Conservation (phyloP, 2,329 filamentous ascomycete species). For the Cytospora paraplurivora region DNA sequence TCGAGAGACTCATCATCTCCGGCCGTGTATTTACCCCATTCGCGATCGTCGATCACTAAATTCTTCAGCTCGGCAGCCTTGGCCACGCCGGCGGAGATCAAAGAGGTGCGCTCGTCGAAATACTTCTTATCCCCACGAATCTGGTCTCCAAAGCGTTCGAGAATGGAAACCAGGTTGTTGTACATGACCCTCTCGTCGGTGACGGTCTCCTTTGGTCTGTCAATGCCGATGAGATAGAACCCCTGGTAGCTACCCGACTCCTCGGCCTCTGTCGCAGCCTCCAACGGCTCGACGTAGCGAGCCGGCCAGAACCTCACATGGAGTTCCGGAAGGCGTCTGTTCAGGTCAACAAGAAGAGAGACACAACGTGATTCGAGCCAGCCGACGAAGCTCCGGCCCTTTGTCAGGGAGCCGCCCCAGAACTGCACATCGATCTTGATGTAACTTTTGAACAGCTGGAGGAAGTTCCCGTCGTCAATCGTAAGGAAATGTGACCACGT, state of each 20-base stretch:
- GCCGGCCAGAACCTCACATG: slow-evolving; percentile 64
- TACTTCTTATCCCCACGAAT: slow-evolving; percentile 50
- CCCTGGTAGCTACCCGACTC: slow-evolving; percentile 55
- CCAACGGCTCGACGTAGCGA: slow-evolving; percentile 50
- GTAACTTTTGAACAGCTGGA: slow-evolving; percentile 55
- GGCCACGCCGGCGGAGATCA: slow-evolving; percentile 49
- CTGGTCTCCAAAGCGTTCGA: slow-evolving; percentile 52
- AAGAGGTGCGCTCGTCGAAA: slow-evolving; percentile 51
- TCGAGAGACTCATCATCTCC: slow-evolving; percentile 46
- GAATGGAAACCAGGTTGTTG: slow-evolving; percentile 45
- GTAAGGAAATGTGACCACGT: slow-evolving; percentile 49
- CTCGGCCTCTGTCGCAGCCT: slow-evolving; percentile 35
- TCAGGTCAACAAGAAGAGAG: slow-evolving; percentile 60
- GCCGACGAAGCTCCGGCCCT: slow-evolving; percentile 58
- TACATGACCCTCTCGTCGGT: slow-evolving; percentile 45
- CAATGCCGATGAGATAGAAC: slow-evolving; percentile 63
- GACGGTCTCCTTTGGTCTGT: slow-evolving; percentile 35
- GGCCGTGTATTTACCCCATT: slow-evolving; percentile 51
- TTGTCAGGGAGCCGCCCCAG: slow-evolving; percentile 61
- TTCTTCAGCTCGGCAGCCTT: slow-evolving; percentile 43
- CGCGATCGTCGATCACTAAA: slow-evolving; percentile 49
- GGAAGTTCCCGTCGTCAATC: slow-evolving; percentile 47
- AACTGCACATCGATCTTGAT: slow-evolving; percentile 65
- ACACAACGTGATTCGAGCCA: slow-evolving; percentile 66
- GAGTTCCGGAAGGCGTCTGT: slow-evolving; percentile 53